Conservation (phyloP, 176 grass and related monocot species). For the Ampelocalamus luodianensis region DNA sequence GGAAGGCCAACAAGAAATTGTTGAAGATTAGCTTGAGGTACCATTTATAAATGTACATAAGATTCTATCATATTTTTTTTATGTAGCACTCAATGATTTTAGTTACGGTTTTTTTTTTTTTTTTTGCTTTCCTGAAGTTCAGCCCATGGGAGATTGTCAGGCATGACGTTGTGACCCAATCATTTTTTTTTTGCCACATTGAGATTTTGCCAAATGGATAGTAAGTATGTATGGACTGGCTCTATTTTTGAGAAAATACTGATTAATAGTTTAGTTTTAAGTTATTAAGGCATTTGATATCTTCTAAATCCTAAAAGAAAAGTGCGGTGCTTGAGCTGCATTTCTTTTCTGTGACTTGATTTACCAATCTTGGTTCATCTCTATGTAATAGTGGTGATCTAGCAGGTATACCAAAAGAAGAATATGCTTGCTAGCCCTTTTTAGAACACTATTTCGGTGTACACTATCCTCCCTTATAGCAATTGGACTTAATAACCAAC, state of each 20-base stretch:
- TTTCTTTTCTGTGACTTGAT: conserved; percentile 22
- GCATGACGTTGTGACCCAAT: conserved; percentile 87
- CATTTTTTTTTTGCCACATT: conserved; percentile 87
- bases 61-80: conserved; percentile 30
- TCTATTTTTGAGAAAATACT: conserved; percentile 11
- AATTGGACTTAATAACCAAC: not conserved
- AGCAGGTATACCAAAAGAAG: not conserved
- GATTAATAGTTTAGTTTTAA: conserved; percentile 27
- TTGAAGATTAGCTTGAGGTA: conserved; percentile 99
- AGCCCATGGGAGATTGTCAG: conserved; percentile 97
- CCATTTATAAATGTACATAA: conserved; percentile 10
- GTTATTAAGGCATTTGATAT: not conserved
- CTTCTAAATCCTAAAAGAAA: conserved; percentile 14
- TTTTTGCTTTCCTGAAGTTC: conserved; percentile 74
- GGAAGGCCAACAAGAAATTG: conserved; percentile 88
- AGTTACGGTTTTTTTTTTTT: conserved; percentile 33
- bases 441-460: not conserved
- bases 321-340: not conserved
- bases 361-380: conserved; percentile 3
- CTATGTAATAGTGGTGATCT: conserved; percentile 6
- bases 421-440: not conserved
- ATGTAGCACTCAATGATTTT: conserved; percentile 23
- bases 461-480: not conserved
- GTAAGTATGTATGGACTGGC: conserved; percentile 63
- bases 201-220: conserved; percentile 76